Conservation (phyloP, 805 yeast species). For the Monosporozyma unispora region DNA sequence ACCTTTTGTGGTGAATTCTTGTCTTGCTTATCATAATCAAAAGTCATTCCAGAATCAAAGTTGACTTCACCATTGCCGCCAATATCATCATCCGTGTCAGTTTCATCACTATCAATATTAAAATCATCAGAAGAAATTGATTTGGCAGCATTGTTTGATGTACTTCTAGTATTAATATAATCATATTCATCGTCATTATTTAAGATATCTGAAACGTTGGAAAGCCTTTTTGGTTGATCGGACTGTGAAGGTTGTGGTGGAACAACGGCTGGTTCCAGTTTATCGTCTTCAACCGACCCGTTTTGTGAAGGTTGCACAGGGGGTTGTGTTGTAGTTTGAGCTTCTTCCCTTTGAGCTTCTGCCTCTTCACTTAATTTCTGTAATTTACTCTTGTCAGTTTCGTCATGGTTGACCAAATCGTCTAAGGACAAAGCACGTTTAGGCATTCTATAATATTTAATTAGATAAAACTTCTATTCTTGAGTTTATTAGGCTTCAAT, state of each 20-base stretch:
- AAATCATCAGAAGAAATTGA: background rate
- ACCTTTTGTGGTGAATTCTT: conserved; percentile 10
- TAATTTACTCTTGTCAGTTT: conserved; percentile 15
- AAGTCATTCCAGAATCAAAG: conserved; percentile 24
- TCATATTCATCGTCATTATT: conserved; percentile 1
- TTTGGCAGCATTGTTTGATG: background rate
- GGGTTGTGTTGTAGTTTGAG: background rate
- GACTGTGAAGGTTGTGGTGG: background rate
- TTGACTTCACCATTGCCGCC: conserved; percentile 20
- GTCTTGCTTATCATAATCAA: conserved; percentile 30
- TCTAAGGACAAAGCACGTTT: conserved; percentile 29
- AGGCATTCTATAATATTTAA: conserved; percentile 3
- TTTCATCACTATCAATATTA: conserved; percentile 20
- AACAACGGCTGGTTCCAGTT: too few species aligned
- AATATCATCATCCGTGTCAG: conserved; percentile 29
- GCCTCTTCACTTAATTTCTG: conserved; percentile 7
- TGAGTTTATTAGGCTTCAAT: background rate
- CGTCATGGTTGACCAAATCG: conserved; percentile 31
- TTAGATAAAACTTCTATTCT: background rate
- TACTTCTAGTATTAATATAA: background rate
- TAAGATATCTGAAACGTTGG: conserved; percentile 4
- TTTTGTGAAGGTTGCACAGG: background rate
- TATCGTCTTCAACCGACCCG: background rate
- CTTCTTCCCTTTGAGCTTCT: background rate
- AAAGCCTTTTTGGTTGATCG: background rate